These are phyloP conservation scores for Pseudevernia furfuracea DNA, from an alignment of 495 filamentous ascomycete species.

Conservation along the genomic window DNA sequence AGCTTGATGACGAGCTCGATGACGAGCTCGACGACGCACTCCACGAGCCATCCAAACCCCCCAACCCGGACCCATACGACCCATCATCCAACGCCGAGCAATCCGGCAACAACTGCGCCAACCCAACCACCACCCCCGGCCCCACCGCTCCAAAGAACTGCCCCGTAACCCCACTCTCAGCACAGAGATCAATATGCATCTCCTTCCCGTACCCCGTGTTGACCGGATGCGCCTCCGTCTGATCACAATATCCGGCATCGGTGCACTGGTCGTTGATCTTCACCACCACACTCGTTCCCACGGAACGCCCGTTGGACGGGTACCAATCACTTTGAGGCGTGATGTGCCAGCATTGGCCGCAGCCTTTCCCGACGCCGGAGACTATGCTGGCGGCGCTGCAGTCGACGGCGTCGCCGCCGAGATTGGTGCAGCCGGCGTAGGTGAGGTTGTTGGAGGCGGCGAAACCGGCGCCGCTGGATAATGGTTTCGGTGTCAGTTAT, in stretches of 20 bases:
- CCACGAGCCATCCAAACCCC: constrained; percentile 9
- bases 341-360: constrained; percentile 21
- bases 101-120: constrained; percentile 14
- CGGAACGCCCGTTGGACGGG: constrained; percentile 3
- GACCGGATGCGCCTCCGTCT: neutral
- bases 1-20: neutral
- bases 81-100: constrained; percentile 14
- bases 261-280: constrained; percentile 22
- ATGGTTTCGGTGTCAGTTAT: neutral
- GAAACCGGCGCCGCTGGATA: constrained; percentile 11
- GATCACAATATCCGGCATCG: constrained; percentile 17
- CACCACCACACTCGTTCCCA: constrained; percentile 13
- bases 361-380: constrained; percentile 17
- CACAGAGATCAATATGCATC: constrained; percentile 21
- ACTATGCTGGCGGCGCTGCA: constrained; percentile 2
- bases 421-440: constrained; percentile 9
- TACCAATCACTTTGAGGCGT: constrained; percentile 8
- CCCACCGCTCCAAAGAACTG: constrained; percentile 21
- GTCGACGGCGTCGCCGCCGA: neutral
- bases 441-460: constrained; percentile 22
- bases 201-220: constrained; percentile 19
- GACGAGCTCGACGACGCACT: neutral
- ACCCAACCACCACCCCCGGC: constrained; percentile 19
- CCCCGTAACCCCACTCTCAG: constrained; percentile 9
- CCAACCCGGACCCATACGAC: constrained; percentile 8